Conservation (phyloP, 1,284 basidiomycete species). For the Ceratobasidium theobromae region DNA sequence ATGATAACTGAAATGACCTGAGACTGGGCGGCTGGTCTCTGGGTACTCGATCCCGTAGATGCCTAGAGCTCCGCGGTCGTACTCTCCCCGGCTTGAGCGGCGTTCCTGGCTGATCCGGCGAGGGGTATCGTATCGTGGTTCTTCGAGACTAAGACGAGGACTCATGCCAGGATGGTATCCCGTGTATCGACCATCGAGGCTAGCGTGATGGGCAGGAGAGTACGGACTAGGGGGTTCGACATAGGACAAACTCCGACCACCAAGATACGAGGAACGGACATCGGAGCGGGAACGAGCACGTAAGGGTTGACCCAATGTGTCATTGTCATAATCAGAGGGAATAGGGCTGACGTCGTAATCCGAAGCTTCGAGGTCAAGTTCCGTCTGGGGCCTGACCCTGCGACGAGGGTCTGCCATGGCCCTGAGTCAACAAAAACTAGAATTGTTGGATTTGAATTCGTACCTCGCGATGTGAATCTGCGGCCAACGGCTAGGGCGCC, state of each 20-base stretch:
- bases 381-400: no score
- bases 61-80: not conserved
- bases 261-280: not conserved
- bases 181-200: conserved; percentile 7
- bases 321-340: conserved; percentile 19
- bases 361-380: conserved; percentile 9
- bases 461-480: not conserved
- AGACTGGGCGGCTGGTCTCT: not conserved
- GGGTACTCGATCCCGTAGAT: no score
- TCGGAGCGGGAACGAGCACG: not conserved
- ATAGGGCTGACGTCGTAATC: not conserved
- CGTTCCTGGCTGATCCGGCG: not conserved
- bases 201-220: conserved; percentile 20
- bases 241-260: not conserved
- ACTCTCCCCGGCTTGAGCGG: not conserved
- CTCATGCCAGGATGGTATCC: conserved; percentile 16
- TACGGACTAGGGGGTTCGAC: conserved; percentile 7
- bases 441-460: not conserved
- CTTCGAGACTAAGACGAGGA: not conserved
- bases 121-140: not conserved
- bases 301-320: not conserved
- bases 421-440: not conserved
- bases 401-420: not conserved
- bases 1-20: conserved; percentile 1
- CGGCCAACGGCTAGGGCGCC: not conserved